These are phyloP conservation scores for Pythium sukuiense DNA, from an alignment of 352 stramenopile species.

Conservation along the genomic window DNA sequence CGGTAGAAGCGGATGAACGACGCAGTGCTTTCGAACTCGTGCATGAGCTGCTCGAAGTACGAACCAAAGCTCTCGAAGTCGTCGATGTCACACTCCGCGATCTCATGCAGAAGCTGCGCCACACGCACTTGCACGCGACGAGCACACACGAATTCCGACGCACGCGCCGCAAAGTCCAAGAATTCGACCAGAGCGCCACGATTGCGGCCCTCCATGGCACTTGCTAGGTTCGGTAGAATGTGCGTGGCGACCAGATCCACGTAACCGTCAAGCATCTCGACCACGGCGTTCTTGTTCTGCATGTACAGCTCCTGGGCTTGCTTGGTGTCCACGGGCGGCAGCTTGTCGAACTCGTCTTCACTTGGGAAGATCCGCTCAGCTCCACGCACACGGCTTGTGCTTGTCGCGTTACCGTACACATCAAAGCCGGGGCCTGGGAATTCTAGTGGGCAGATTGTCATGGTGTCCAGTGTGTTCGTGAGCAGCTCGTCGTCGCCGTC, in stretches of 20 bases:
- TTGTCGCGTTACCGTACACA: constrained; percentile 30
- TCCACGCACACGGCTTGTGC: constrained; percentile 8
- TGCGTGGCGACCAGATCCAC: constrained; percentile 53
- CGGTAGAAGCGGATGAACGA: constrained; percentile 43
- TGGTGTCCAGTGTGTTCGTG: constrained; percentile 16
- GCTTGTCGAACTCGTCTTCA: constrained; percentile 46
- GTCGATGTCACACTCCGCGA: constrained; percentile 53
- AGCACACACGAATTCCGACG: constrained; percentile 73
- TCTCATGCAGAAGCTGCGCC: constrained; percentile 52
- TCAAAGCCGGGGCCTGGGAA: constrained; percentile 38
- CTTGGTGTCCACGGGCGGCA: constrained; percentile 65
- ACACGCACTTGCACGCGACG: constrained; percentile 63
- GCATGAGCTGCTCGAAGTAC: constrained; percentile 24
- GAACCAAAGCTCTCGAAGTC: constrained; percentile 35
- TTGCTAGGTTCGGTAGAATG: constrained; percentile 45
- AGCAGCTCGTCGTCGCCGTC: constrained; percentile 24
- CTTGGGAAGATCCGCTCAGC: constrained; percentile 46
- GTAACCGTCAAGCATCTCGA: constrained; percentile 75
- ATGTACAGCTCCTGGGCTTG: constrained; percentile 51
- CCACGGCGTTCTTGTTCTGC: constrained; percentile 55
- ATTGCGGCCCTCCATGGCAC: constrained; percentile 39
- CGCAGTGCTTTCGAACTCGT: constrained; percentile 36
- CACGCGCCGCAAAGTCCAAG: constrained; percentile 62
- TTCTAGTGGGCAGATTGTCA: constrained; percentile 31
- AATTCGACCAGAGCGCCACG: constrained; percentile 57